Conservation (phyloP, 1,284 basidiomycete species). For the Calocybe gambosa region DNA sequence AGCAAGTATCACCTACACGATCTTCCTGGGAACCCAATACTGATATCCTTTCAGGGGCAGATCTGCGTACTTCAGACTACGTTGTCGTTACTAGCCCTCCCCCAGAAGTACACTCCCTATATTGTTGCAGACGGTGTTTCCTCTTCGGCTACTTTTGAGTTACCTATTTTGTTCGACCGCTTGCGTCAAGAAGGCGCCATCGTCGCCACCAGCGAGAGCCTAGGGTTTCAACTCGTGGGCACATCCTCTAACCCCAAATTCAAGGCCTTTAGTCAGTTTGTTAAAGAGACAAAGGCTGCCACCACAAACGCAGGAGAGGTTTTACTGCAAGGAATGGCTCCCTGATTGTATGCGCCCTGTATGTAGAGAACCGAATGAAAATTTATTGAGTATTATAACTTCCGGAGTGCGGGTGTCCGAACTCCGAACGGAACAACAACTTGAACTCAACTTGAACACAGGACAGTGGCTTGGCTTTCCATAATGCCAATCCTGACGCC, state of each 20-base stretch:
- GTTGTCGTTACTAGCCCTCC: constrained; percentile 50
- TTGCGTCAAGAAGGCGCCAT: constrained; percentile 73
- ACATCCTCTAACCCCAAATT: constrained; percentile 68
- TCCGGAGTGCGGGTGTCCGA: too few relatives aligned
- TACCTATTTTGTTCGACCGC: constrained; percentile 55
- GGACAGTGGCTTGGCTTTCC: background rate
- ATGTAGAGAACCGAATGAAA: too few relatives aligned
- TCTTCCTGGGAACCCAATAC: background rate
- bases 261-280: constrained; percentile 65
- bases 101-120: constrained; percentile 31
- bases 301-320: constrained; percentile 42
- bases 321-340: constrained; percentile 15
- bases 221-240: constrained; percentile 73
- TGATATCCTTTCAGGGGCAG: constrained; percentile 53
- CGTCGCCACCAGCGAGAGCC: constrained; percentile 78
- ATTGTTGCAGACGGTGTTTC: constrained; percentile 84
- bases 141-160: constrained; percentile 70
- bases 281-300: constrained; percentile 70
- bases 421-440: background rate
- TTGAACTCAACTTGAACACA: background rate
- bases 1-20: constrained; percentile 31
- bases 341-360: too few relatives aligned
- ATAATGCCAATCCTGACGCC: constrained; percentile 33
- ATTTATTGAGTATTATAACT: too few relatives aligned
- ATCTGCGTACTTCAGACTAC: constrained; percentile 85